These are phyloP conservation scores for Blastocystis sp. DNA, from an alignment of 352 stramenopile genomes.

Conservation along the genomic window DNA sequence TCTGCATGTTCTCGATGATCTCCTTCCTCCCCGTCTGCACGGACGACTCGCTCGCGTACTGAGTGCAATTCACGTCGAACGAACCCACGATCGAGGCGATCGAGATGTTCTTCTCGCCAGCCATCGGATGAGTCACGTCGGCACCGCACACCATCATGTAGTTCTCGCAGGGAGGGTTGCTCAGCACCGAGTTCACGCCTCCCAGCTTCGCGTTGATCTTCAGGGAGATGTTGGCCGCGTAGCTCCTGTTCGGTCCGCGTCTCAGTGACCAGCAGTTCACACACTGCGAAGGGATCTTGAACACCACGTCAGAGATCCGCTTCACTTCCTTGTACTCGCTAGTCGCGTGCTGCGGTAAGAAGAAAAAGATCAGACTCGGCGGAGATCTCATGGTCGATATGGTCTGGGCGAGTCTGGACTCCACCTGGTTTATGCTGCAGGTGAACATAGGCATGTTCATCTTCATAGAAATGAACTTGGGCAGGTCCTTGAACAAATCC, in stretches of 20 bases:
- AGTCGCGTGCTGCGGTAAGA: not conserved
- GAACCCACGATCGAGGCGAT: constrained; percentile 32
- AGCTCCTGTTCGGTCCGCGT: constrained; percentile 69
- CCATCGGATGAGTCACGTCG: constrained; percentile 58
- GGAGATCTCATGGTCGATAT: not conserved
- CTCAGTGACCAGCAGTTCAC: constrained; percentile 73
- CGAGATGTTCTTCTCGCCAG: constrained; percentile 35
- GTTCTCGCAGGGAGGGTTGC: not conserved
- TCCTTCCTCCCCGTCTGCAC: constrained; percentile 67
- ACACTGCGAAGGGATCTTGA: constrained; percentile 75
- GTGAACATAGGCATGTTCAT: not conserved
- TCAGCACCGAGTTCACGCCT: not conserved
- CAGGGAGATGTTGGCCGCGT: constrained; percentile 71
- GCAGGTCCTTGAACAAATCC: not conserved
- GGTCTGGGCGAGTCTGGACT: not conserved
- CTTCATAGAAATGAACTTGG: not conserved
- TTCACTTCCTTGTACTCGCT: constrained; percentile 69
- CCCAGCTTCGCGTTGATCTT: constrained; percentile 62
- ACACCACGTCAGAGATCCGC: constrained; percentile 71
- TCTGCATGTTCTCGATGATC: constrained; percentile 40
- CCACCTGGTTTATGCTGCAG: not conserved
- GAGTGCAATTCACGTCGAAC: constrained; percentile 64
- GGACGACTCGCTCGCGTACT: constrained; percentile 67
- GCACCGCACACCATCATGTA: constrained; percentile 55
- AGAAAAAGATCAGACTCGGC: not conserved